A percentile compares a stretch with the other conserved stretches of the same genome.
These are phyloP conservation scores for Rhizopus microsporus DNA, from an alignment of 371 early-diverging fungal species.

Conservation along the genomic window DNA sequence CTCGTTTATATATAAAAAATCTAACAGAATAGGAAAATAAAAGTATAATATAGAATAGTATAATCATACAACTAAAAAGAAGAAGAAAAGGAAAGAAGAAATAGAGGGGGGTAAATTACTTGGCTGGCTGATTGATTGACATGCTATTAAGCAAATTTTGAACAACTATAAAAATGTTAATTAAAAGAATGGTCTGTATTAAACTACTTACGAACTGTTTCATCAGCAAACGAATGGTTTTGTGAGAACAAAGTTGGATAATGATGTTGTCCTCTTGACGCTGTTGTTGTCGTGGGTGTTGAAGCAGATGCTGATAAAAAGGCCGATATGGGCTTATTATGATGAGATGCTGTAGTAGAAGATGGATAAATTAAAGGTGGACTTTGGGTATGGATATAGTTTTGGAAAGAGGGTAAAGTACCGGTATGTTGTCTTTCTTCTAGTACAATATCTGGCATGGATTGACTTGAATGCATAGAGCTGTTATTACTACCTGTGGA, in stretches of 20 bases:
- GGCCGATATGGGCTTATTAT: conserved; percentile 1
- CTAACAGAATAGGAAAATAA: neutral
- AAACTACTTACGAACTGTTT: conserved; percentile 26
- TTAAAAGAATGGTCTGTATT: neutral
- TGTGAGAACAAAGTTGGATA: conserved; percentile 25
- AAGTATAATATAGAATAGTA: conserved; percentile 4
- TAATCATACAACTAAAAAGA: conserved; percentile 2
- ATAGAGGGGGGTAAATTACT: conserved; percentile 7
- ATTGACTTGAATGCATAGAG: conserved; percentile 42
- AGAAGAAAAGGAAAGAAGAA: conserved; percentile 1
- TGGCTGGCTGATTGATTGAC: conserved; percentile 20
- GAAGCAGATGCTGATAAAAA: conserved; percentile 23
- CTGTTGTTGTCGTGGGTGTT: conserved; percentile 13
- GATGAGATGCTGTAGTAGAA: conserved; percentile 5
- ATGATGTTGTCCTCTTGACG: neutral
- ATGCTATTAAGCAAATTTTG: conserved; percentile 27
- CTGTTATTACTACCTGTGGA: conserved; percentile 44
- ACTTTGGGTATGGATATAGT: conserved; percentile 21
- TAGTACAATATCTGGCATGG: conserved; percentile 31
- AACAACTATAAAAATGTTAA: conserved; percentile 19
- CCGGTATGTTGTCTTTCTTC: conserved; percentile 16
- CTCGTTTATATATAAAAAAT: neutral
- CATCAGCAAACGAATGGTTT: conserved; percentile 30
- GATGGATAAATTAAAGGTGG: conserved; percentile 31
- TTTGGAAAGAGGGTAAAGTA: conserved; percentile 25